phyloP scores from a whole-genome alignment of 352 stramenopile species.

The Phytophthora macrochlamydospora region DNA sequence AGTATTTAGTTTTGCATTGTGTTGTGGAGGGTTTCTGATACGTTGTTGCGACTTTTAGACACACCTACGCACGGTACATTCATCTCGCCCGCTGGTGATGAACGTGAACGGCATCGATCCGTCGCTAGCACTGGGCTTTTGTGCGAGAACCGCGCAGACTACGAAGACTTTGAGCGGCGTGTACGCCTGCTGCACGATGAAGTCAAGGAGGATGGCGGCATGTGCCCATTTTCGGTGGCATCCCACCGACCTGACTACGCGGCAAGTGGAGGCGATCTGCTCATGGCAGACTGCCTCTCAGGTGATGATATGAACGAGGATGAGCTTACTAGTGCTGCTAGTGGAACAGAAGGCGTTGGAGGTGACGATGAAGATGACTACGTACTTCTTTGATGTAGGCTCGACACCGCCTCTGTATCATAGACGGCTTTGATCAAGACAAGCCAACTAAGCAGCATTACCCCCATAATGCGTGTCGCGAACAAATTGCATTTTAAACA shows the following conservation, averaged over 20 bases:
- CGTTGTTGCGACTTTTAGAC: constrained; percentile 38
- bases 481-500: not conserved
- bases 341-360: constrained; percentile 13
- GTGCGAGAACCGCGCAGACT: constrained; percentile 78
- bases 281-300: constrained; percentile 64
- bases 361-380: constrained; percentile 74
- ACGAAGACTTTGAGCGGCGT: constrained; percentile 67
- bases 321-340: constrained; percentile 23
- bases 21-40: not conserved
- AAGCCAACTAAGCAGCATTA: constrained; percentile 16
- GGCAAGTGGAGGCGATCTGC: constrained; percentile 47
- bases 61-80: constrained; percentile 62
- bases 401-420: constrained; percentile 21
- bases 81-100: constrained; percentile 71
- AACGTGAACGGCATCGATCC: constrained; percentile 92
- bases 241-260: constrained; percentile 63
- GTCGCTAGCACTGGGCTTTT: constrained; percentile 94
- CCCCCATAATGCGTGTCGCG: not conserved
- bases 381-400: constrained; percentile 59
- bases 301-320: constrained; percentile 68
- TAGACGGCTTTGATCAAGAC: constrained; percentile 35
- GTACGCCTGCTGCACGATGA: constrained; percentile 51
- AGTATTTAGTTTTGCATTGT: too few relatives aligned
- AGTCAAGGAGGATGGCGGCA: constrained; percentile 38
- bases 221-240: constrained; percentile 74